Evolutionary conservation across 345 rosid species (phyloP), one percentile per base, ranked within the genome.

Genomic region (Aquilaria malaccensis): DNA sequence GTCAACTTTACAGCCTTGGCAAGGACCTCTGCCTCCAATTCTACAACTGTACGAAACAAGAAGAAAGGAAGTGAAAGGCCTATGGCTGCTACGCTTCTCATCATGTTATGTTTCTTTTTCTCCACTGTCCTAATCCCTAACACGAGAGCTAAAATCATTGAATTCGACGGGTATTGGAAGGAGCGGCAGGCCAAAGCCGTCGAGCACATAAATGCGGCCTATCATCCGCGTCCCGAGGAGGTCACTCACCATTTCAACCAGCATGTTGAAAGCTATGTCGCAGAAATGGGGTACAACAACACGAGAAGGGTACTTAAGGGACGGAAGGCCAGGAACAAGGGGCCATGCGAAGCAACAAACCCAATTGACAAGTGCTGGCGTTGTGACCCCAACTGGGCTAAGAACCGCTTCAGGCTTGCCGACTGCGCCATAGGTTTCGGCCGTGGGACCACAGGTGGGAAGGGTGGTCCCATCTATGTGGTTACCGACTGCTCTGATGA

Each of bases 331-430:
- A 29, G 2, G 0, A 22, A 22, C 22, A 22, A 22, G 22, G 86
- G 88, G 4, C 76, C 79, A 11, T 92, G 98, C 72, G 6, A 50
- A 45, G 93, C 90, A 49, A 76, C 87, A 30, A 92, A 92, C 75
- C 98, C 98, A 0, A 88, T 92, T 7, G 96, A 92, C 63, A 65
- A 80, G 61, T 89, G 98, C 57, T 92, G 92, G 96, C 79, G 98
- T 48, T 92, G 98, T 62, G 72, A 80, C 63, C 46, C 67, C 3
- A 68, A 83, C 13, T 92, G 98, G 96, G 80, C 74, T 2, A 52
- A 58, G 9, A 68, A 85, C 62, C 79, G 95, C 48, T 68, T 78
- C 72, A 83, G 14, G 67, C 77, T 92, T 1, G 86, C 75, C 2
- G 69, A 66, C 0, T 89, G 96, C 2, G 89, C 50, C 30, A 81